These are phyloP conservation scores for Microsporum ferrugineum DNA, from an alignment of 2,329 filamentous ascomycete species.

Conservation along the genomic window DNA sequence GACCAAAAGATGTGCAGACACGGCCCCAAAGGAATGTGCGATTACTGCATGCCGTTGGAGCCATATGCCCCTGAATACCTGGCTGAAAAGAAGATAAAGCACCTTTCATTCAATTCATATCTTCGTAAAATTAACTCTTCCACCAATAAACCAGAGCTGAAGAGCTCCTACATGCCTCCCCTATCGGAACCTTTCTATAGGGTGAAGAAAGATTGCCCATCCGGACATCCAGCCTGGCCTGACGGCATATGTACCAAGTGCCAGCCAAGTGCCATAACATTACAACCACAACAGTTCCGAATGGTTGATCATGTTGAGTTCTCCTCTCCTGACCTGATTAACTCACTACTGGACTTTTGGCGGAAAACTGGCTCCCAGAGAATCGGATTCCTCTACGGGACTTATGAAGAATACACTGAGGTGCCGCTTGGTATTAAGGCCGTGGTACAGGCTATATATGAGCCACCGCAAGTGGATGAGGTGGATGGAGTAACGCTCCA, in stretches of 20 bases:
- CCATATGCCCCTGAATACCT: slow-evolving; percentile 85
- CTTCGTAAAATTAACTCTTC: slow-evolving; percentile 89
- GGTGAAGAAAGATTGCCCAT: slow-evolving; percentile 78
- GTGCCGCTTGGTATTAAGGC: slow-evolving; percentile 92
- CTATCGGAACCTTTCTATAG: slow-evolving; percentile 86
- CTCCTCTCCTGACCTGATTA: slow-evolving; percentile 68
- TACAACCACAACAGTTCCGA: slow-evolving; percentile 85
- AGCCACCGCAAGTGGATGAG: slow-evolving; percentile 84
- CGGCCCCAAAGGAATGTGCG: slow-evolving; percentile 95
- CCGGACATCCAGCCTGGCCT: slow-evolving; percentile 85
- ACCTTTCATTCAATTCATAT: slow-evolving; percentile 89
- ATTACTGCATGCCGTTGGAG: slow-evolving; percentile 95
- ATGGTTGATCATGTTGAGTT: slow-evolving; percentile 99
- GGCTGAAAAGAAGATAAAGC: slow-evolving; percentile 95
- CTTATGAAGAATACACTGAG: slow-evolving; percentile 80
- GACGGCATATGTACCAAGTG: slow-evolving; percentile 97
- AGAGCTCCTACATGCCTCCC: slow-evolving; percentile 90
- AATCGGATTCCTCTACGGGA: slow-evolving; percentile 81
- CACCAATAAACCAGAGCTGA: slow-evolving; percentile 90
- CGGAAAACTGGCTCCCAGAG: slow-evolving; percentile 75
- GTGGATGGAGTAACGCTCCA: slow-evolving; percentile 74
- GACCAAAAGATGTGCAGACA: slow-evolving; percentile 88
- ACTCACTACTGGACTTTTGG: slow-evolving; percentile 88
- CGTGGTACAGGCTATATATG: slow-evolving; percentile 92
- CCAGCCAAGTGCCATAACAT: slow-evolving; percentile 88